Base-by-base conservation (phyloP, 1,284 basidiomycete species). In the Cystobasidium slooffiae region DNA sequence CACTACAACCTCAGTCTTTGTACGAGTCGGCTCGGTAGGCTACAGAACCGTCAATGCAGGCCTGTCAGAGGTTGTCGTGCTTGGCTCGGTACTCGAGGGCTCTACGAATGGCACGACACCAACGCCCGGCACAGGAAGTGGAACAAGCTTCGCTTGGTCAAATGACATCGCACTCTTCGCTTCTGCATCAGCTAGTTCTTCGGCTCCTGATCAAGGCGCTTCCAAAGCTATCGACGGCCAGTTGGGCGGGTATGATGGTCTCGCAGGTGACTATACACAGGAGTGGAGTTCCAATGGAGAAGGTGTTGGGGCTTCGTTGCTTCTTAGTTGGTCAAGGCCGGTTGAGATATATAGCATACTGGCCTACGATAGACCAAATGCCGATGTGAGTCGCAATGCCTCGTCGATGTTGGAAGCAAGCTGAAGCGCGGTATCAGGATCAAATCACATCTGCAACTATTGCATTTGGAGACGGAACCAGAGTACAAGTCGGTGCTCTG, bases 221-320 rank as follows among this genome's bases (percentile, higher is more conserved):
- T 22, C 61, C 6, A 63, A 63, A 22, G 61, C 61, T 51, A 63
- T 63, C n/a, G 61, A 63, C 47, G 61, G 44, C n/a, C 61, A 63
- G 22, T 41, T 63, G 12, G 61, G 61, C n/a, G 61, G 61, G 14
- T 63, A 63, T 39, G 47, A 47, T 47, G 44, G 44, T 8, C 22
- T 47, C 37, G 61, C 14, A 37, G 70, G 70, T 8, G 70, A 72
- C 52, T 56, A 52, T 59, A 65, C 59, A 24, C 62, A 73, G 41
- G 63, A 77, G 68, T 77, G 76, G 76, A 68, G 75, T 5, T 61
- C 74, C 14, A 67, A 72, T 49, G 73, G 70, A 49, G 73, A 74
- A 56, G 56, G 51, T 24, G 76, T 51, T 1, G 63, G 72, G 6
- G 72, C 78, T 2, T 75, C 72, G 51, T 59, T 77, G 51, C 46